Base-by-base conservation (phyloP, 345 rosid genomes). In the Brassica juncea region DNA sequence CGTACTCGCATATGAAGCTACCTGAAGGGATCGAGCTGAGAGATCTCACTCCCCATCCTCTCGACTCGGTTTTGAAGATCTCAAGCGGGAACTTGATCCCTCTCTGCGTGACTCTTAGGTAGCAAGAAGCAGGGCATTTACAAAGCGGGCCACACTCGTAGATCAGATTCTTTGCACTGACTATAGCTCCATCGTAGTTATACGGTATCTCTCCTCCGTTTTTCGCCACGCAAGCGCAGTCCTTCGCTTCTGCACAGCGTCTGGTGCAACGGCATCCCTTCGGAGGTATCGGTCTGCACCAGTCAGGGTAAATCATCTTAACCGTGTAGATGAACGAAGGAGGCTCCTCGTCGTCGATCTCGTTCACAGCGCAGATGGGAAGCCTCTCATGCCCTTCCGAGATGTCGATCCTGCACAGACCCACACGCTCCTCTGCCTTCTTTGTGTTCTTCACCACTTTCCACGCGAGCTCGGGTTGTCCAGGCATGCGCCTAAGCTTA, bases 41-140 rank as follows among this genome's bases (percentile, higher is more conserved):
- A 2, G 93, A 93, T 85, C 99, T 86, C 82, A 93, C 94, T 58
- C 96, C 99, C 99, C 98, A 95, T 14, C 98, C 98, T 76, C 90
- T 88, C 35, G 85, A 84, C 71, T 84, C 80, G 4, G 99, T 95
- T 83, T 89, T 93, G 65, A 95, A 95, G 61, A 91, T 82, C 82
- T 95, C 98, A 3, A 93, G 91, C 85, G 82, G 88, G 72, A 90
- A 86, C 79, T 63, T 90, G 79, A 93, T 88, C 12, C 97, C 97
- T 3, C 59, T 83, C 81, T 95, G 98, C 15, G 86, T 82, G 31
- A 91, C 98, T 86, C 92, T 87, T 70, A 91, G 90, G 80, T 86
- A 76, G 81, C 97, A 95, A 49, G 88, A 77, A 72, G 91, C 59
- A 77, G 94, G 88, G 77, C 98, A 93, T 80, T 85, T 86, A 84